These are phyloP conservation scores for Paraglomus occultum DNA, from an alignment of 192 early-diverging fungal genomes.

Conservation along the genomic window DNA sequence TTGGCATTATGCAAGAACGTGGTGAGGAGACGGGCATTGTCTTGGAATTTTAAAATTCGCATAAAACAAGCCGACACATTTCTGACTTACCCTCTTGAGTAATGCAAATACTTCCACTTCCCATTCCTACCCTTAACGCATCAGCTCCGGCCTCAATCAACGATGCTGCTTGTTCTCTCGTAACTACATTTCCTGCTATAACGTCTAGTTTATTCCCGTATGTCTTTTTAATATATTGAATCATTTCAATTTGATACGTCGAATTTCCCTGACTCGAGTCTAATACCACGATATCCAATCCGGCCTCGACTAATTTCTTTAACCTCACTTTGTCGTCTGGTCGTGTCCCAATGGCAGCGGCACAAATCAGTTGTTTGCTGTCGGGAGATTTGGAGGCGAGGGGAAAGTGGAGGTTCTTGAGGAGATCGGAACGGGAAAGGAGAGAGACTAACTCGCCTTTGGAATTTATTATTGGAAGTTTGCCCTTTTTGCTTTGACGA, in stretches of 20 bases:
- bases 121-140: slow-evolving; percentile 95
- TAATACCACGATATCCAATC: slow-evolving; percentile 93
- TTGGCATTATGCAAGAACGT: too few species aligned
- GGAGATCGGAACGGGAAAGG: slow-evolving; percentile 90
- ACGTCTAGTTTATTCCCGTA: slow-evolving; percentile 77
- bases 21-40: too few species aligned
- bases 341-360: slow-evolving; percentile 92
- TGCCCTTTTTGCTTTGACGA: slow-evolving; percentile 89
- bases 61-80: too few species aligned
- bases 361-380: slow-evolving; percentile 91
- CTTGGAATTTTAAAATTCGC: too few species aligned
- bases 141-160: slow-evolving; percentile 95
- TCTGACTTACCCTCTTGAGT: slow-evolving; percentile 70
- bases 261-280: slow-evolving; percentile 98
- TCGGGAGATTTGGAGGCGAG: slow-evolving; percentile 77
- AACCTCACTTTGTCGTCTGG: slow-evolving; percentile 84
- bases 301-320: slow-evolving; percentile 83
- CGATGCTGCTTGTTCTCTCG: slow-evolving; percentile 88
- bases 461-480: slow-evolving; percentile 91
- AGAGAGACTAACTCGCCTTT: slow-evolving; percentile 83
- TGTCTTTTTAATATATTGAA: slow-evolving; percentile 87
- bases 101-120: slow-evolving; percentile 96
- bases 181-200: slow-evolving; percentile 97
- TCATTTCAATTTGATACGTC: slow-evolving; percentile 91
- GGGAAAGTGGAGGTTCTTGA: slow-evolving; percentile 97